Evolutionary conservation across 805 yeast genomes (phyloP), one percentile per base, ranked within the genome.

Genomic region (Candida ascalaphidarum): DNA sequence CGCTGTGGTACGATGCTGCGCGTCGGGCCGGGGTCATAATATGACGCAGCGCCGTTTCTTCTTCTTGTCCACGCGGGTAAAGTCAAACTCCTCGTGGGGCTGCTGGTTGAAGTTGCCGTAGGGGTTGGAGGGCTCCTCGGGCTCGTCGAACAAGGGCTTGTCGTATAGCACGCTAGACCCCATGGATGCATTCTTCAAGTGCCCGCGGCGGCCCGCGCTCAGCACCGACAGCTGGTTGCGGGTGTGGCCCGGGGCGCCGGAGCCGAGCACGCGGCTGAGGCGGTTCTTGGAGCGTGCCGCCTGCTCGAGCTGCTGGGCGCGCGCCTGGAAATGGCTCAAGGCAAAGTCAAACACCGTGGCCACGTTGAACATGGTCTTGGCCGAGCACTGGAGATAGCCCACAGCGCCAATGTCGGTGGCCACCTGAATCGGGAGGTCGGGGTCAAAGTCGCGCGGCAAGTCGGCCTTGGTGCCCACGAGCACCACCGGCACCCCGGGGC

Each of bases 391-490:
- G 28, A 83, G 53, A 48, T 82, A 89, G 4, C 74, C 76, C 18
- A 71, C 59, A 0, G 94, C 89, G 21, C 80, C 81, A 31, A 79
- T 65, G 21, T 68, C 68, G 12, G 61, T 54, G 1, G 86, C 82
- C 12, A 75, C 42, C 27, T 60, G 62, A 13, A 65, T 60, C 3
- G 78, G 79, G 22, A 60, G 52, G 28, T 68, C 72, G 3, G 68
- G 55, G 23, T 68, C 69, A 16, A 58, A 41, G 4, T 38, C 30
- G 11, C 49, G 25, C 22, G 25, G 47, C 32, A 81, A 56, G 51
- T 88, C 96, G 4, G 75, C 54, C 45, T 88, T 85, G 19, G 89
- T 68, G 1, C 95, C 96, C n/a, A 84, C 85, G 20, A 89, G 56
- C 16, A 85, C 50, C 11, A 79, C 68, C 1, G 95, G 94, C 3